Conservation (phyloP, 352 stramenopile species). For the Pythium apleroticum region DNA sequence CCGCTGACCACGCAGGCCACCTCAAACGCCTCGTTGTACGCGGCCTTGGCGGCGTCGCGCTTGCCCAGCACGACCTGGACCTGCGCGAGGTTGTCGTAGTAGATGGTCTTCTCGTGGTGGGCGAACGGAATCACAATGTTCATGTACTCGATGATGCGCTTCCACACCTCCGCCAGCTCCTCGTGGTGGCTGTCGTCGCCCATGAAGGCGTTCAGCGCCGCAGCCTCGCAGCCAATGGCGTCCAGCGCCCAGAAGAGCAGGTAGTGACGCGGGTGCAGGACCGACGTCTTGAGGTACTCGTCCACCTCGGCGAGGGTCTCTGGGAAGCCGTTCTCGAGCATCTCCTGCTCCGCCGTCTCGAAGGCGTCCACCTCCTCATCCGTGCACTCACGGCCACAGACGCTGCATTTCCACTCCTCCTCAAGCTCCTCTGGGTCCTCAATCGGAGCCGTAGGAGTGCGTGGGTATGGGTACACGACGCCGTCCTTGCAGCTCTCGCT, state of each 20-base stretch:
- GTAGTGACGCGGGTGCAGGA: conserved; percentile 69
- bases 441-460: conserved; percentile 19
- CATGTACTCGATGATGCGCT: conserved; percentile 67
- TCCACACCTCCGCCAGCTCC: conserved; percentile 51
- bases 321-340: conserved; percentile 62
- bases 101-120: conserved; percentile 82
- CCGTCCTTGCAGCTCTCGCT: conserved; percentile 24
- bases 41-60: conserved; percentile 41
- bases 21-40: conserved; percentile 58
- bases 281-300: conserved; percentile 37
- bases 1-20: conserved; percentile 64
- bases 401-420: conserved; percentile 58
- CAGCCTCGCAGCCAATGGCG: conserved; percentile 61
- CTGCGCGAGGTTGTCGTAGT: conserved; percentile 85
- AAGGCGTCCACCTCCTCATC: conserved; percentile 37
- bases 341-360: conserved; percentile 42
- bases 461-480: conserved; percentile 48
- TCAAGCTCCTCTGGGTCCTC: conserved; percentile 40
- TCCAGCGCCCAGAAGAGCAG: conserved; percentile 79
- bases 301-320: conserved; percentile 65
- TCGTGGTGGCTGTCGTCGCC: conserved; percentile 36
- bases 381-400: conserved; percentile 39
- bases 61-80: conserved; percentile 66
- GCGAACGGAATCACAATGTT: conserved; percentile 64
- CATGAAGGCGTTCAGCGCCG: conserved; percentile 35